These are phyloP conservation scores for Xenoacremonium recifei DNA, from an alignment of 2,329 filamentous ascomycete genomes.

Conservation along the genomic window DNA sequence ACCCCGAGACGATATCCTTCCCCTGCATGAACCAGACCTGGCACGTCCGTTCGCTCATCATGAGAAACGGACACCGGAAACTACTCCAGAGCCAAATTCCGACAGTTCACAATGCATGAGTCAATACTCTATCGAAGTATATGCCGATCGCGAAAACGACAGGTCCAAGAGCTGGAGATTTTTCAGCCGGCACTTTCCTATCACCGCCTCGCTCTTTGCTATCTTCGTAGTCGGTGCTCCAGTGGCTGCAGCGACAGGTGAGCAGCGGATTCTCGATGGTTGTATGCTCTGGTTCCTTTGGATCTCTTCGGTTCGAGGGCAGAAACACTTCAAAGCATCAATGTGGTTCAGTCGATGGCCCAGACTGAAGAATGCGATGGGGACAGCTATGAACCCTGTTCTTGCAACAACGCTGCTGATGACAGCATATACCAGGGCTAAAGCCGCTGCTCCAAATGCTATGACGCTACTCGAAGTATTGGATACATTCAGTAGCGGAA, in stretches of 20 bases:
- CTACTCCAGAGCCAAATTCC: constrained; percentile 2
- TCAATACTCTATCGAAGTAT: constrained; percentile 8
- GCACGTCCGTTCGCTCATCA: constrained; percentile 2
- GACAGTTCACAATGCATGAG: constrained; percentile 2
- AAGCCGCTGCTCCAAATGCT: constrained; percentile 29
- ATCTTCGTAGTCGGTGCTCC: constrained; percentile 41
- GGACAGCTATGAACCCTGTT: constrained; percentile 47
- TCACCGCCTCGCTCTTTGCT: constrained; percentile 27
- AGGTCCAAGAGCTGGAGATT: constrained; percentile 10
- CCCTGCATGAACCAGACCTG: no score
- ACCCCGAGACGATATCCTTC: no score
- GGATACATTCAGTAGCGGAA: constrained; percentile 32
- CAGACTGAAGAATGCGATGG: constrained; percentile 29
- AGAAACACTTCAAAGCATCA: constrained; percentile 33
- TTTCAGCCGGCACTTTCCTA: constrained; percentile 25
- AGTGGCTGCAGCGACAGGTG: constrained; percentile 29
- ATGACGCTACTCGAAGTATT: constrained; percentile 30
- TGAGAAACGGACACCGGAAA: constrained; percentile 8
- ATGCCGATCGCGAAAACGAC: background rate
- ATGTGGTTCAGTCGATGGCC: background rate
- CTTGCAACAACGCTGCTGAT: constrained; percentile 45
- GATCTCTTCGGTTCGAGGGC: constrained; percentile 40
- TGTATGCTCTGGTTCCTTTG: constrained; percentile 49
- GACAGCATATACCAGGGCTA: constrained; percentile 42
- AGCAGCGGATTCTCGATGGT: constrained; percentile 43